These are phyloP conservation scores for Aaosphaeria pasadenensis DNA, from an alignment of 2,329 filamentous ascomycete species.

Conservation along the genomic window DNA sequence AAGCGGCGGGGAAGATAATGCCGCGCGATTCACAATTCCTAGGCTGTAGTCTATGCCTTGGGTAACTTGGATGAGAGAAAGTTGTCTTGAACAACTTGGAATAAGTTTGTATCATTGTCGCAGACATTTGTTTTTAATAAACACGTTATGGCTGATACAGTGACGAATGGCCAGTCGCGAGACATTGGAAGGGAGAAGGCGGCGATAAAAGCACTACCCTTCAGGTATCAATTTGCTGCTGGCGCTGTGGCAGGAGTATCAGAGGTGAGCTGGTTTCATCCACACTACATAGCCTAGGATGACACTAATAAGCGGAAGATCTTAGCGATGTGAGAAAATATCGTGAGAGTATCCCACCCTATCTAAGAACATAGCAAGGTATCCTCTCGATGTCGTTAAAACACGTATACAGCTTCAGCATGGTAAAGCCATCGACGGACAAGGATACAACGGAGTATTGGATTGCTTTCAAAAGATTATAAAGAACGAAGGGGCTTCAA, in stretches of 20 bases:
- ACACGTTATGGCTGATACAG: no score
- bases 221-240: slow-evolving; percentile 29
- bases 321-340: slow-evolving; percentile 18
- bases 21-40: no score
- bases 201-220: slow-evolving; percentile 13
- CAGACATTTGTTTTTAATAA: no score
- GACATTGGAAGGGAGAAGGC: no score
- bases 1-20: no score
- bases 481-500: slow-evolving; percentile 17
- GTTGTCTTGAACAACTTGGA: no score
- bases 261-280: slow-evolving; percentile 9
- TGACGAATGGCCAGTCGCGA: no score
- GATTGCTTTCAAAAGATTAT: slow-evolving; percentile 29
- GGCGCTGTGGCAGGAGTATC: slow-evolving; percentile 21
- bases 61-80: no score
- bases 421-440: slow-evolving; percentile 12
- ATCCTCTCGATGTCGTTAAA: slow-evolving; percentile 31
- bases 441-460: slow-evolving; percentile 25
- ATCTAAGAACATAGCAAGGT: slow-evolving; percentile 27
- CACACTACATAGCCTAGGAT: background rate
- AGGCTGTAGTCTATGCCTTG: no score
- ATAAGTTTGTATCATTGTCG: no score
- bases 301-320: slow-evolving; percentile 12
- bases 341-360: background rate
- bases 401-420: slow-evolving; percentile 30